Evolutionary conservation across 768 basidiomycete species (phyloP), one percentile per base, ranked within the genome.

Genomic region (Cystoderma amianthinum): DNA sequence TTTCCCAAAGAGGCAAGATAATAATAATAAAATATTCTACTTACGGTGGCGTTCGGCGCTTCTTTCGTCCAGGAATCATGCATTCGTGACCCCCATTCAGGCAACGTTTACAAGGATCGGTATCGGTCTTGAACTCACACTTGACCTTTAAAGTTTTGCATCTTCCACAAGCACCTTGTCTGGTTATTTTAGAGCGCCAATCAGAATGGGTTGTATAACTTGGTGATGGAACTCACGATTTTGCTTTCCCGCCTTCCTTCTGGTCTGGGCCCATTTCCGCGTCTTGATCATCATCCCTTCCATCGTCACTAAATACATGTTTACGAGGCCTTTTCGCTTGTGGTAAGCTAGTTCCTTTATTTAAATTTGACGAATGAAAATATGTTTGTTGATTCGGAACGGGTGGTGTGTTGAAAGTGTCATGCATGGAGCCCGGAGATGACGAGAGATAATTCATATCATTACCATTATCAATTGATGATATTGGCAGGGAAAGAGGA

Each of bases 61-160:
- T 84, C 61, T 86, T 89, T 46, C 83, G 72, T n/a, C 85, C 86
- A n/a, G 86, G 86, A 38, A 84, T 85, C 32, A 80, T 62, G 49
- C 86, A 90, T 39, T 85, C 82, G 42, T 85, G 79, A 4, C 74
- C 76, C 7, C 81, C 82, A 45, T 76, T 75, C 41, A 74, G 58
- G 52, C 86, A 90, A 9, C 86, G 79, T 54, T 77, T 85, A 60
- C 86, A 90, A 2, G 78, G 77, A 51, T 88, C 84, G 11, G 70
- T 75, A 38, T 84, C 81, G 11, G 74, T 74, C 55, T 67, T 76
- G 59, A 85, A 83, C 58, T 87, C 85, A 56, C 86, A 90, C 49
- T 74, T 79, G 43, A 88, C 85, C 69, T 86, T 69, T 46, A 64
- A 52, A 44, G 56, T 68, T 56, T 85, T 87, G 64, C 85, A 88